Base-by-base conservation (phyloP, 2,329 filamentous ascomycete genomes). In the Ophiostoma populinum region DNA sequence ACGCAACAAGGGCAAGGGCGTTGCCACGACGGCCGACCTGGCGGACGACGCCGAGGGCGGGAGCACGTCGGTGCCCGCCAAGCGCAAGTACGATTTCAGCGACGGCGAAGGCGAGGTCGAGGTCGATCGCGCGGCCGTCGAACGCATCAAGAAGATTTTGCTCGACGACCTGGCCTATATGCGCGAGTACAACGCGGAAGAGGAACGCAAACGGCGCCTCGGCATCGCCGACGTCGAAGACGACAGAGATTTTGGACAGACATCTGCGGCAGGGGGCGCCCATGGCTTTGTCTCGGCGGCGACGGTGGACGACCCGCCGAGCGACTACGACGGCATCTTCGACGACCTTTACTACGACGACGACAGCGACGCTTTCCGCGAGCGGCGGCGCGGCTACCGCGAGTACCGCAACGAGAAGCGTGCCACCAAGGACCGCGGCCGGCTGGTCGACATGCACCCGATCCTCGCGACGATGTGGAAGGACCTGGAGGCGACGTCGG, bases 391-490 rank as follows among this genome's bases (percentile, higher is more conserved):
- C 15, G 57, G 48, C 5, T 59, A 49, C 42, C 43, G 46, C 8
- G 41, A 43, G 4, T 47, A 48, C 25, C 37, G 21, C 24, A 50
- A 33, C 25, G 32, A 36, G 17, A 47, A 49, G 34, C 47, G 56
- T 25, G 45, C 47, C 20, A 49, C 51, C 43, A 56, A 48, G 22
- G 62, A 80, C 55, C 70, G 83, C 34, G 56, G 61, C 36, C 75
- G 76, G 42, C 69, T 93, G 2, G 81, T 86, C 45, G 53, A 58
- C 15, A 63, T 79, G 34, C 90, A 98, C 51, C 86, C 87, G 1
- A 68, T 75, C 36, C 67, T 98, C 26, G 61, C 57, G 28, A 81
- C 75, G 0, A 92, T 95, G 81, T 98, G 90, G 90, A 55, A 68
- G 4, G 70, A 80, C 17, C 60, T 95, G 3, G 62, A 77, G 51